phyloP scores from a whole-genome alignment of 345 rosid species.

The Citrus maxima region DNA sequence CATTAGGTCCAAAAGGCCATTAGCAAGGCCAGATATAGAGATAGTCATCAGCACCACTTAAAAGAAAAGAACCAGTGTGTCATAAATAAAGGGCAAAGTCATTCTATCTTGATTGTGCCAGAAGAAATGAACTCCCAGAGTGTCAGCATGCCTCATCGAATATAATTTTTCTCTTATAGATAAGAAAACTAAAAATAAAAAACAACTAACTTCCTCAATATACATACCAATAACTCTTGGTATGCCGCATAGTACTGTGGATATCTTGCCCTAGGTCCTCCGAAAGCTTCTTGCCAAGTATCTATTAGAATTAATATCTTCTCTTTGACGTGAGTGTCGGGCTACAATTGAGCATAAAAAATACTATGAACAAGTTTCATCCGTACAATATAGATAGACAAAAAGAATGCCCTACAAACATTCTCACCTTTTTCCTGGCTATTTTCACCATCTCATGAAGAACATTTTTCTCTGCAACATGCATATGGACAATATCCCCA shows the following conservation, averaged over 20 bases:
- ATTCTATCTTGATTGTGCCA: not conserved
- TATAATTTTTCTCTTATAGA: conserved; percentile 4
- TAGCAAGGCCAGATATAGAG: not conserved
- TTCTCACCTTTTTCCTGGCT: conserved; percentile 81
- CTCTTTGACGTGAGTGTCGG: conserved; percentile 88
- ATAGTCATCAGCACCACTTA: conserved; percentile 4
- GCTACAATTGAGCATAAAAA: conserved; percentile 47
- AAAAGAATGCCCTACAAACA: conserved; percentile 15
- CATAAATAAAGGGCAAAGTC: not conserved
- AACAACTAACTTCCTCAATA: conserved; percentile 11
- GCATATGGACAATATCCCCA: conserved; percentile 99
- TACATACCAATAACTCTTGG: conserved; percentile 93
- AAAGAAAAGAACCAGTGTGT: not conserved
- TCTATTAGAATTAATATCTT: conserved; percentile 84
- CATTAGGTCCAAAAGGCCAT: not conserved
- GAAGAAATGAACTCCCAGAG: conserved; percentile 2
- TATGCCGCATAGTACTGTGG: conserved; percentile 96
- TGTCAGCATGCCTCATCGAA: conserved; percentile 7
- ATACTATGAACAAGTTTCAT: conserved; percentile 25
- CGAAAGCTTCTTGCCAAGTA: conserved; percentile 99
- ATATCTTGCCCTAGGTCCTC: conserved; percentile 96
- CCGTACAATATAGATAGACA: not conserved
- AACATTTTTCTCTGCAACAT: conserved; percentile 95
- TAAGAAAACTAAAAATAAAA: not conserved
- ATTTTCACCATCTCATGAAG: conserved; percentile 96